Conservation (phyloP, 2,329 filamentous ascomycete genomes). For the Penicillium sp. region DNA sequence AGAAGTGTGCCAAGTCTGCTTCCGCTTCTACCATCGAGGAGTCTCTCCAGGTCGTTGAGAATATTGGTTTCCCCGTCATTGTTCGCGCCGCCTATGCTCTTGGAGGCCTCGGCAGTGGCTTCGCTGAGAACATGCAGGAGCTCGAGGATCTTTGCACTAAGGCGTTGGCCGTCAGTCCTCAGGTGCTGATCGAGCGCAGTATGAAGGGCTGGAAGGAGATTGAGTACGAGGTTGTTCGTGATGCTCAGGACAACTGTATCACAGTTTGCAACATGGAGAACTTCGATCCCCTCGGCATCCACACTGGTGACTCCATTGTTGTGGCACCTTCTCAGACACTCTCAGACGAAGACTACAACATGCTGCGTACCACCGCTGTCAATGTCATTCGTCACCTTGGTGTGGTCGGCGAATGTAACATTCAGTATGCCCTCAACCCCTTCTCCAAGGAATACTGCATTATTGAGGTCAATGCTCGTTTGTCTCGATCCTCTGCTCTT, state of each 20-base stretch:
- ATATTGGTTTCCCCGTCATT: slow-evolving; percentile 95
- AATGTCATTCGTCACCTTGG: slow-evolving; percentile 96
- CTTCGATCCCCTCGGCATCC: slow-evolving; percentile 95
- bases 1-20: slow-evolving; percentile 96
- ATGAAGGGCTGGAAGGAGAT: slow-evolving; percentile 99
- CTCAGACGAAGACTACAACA: slow-evolving; percentile 97
- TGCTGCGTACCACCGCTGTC: slow-evolving; percentile 93
- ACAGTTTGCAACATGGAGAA: slow-evolving; percentile 99
- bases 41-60: slow-evolving; percentile 79
- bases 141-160: slow-evolving; percentile 86
- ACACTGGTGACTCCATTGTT: slow-evolving; percentile 97
- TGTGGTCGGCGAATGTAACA: slow-evolving; percentile 98
- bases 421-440: slow-evolving; percentile 95
- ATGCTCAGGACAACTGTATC: slow-evolving; percentile 95
- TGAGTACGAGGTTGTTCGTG: slow-evolving; percentile 96
- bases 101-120: slow-evolving; percentile 90
- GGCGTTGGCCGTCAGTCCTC: slow-evolving; percentile 89
- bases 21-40: slow-evolving; percentile 87
- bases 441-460: slow-evolving; percentile 97
- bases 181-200: slow-evolving; percentile 92
- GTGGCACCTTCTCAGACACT: slow-evolving; percentile 96
- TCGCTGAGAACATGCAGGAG: slow-evolving; percentile 82
- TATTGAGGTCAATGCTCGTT: slow-evolving; percentile 95
- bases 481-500: slow-evolving; percentile 90
- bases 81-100: slow-evolving; percentile 94